Conservation (phyloP, 257 asterid species). For the Solanum infundibuliforme region DNA sequence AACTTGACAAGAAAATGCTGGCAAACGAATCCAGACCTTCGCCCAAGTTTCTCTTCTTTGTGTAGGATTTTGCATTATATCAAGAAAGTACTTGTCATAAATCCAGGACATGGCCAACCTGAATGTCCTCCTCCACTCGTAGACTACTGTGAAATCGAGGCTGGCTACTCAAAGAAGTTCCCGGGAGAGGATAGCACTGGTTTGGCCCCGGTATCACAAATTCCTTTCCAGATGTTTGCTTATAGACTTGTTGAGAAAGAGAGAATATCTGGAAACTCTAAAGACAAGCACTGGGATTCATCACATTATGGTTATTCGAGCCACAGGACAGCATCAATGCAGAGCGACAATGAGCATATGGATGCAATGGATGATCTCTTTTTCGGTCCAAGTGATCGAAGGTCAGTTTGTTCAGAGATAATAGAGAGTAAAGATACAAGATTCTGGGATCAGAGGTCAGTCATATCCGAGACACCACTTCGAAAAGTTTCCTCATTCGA, state of each 20-base stretch:
- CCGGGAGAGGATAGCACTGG: slow-evolving; percentile 14
- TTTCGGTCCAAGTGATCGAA: slow-evolving; percentile 38
- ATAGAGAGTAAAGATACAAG: slow-evolving; percentile 1
- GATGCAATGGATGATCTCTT: slow-evolving; percentile 65
- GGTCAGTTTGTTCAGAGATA: slow-evolving; percentile 43
- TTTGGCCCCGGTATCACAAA: slow-evolving; percentile 37
- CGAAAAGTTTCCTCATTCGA: slow-evolving; percentile 12
- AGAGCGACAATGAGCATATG: slow-evolving; percentile 39
- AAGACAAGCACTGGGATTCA: slow-evolving; percentile 37
- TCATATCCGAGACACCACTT: slow-evolving; percentile 31
- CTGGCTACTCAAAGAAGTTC: slow-evolving; percentile 40
- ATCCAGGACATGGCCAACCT: slow-evolving; percentile 80
- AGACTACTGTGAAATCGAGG: slow-evolving; percentile 70
- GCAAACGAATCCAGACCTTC: slow-evolving; percentile 51
- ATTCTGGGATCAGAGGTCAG: slow-evolving; percentile 5
- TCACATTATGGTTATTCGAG: slow-evolving; percentile 16
- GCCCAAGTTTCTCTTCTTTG: slow-evolving; percentile 69
- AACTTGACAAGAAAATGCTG: slow-evolving; percentile 75
- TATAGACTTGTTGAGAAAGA: slow-evolving; percentile 60
- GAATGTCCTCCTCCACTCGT: slow-evolving; percentile 75
- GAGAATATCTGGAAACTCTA: slow-evolving; percentile 14
- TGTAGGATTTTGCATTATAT: slow-evolving; percentile 68
- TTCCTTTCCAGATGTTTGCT: slow-evolving; percentile 73
- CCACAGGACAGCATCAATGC: slow-evolving; percentile 26
- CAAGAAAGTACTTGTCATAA: slow-evolving; percentile 50